Percentiles rank a stretch among this genome's conserved stretches.
These are phyloP conservation scores for Fusarium nurragi DNA, from an alignment of 2,329 filamentous ascomycete genomes.

Conservation along the genomic window DNA sequence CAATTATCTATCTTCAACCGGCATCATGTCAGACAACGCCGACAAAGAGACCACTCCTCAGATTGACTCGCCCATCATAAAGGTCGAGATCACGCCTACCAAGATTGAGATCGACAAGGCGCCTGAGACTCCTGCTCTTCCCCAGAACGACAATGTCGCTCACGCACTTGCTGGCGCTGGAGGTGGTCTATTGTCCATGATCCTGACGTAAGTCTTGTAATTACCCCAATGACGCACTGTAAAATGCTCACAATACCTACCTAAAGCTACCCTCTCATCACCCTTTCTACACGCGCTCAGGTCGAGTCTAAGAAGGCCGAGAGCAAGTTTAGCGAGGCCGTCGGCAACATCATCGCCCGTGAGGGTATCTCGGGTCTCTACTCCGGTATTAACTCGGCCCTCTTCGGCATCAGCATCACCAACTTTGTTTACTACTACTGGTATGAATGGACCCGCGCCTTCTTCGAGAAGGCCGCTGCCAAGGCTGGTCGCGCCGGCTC, in stretches of 20 bases:
- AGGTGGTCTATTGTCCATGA: slow-evolving; percentile 94
- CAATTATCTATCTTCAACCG: neutral
- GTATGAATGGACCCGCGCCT: slow-evolving; percentile 96
- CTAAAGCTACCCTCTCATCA: slow-evolving; percentile 90
- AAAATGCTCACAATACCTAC: slow-evolving; percentile 21
- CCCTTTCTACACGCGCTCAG: slow-evolving; percentile 95
- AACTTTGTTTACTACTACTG: slow-evolving; percentile 99
- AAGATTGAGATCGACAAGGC: slow-evolving; percentile 53
- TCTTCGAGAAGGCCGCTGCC: slow-evolving; percentile 82
- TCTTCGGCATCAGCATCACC: slow-evolving; percentile 97
- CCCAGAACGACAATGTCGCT: slow-evolving; percentile 95
- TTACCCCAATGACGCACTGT: slow-evolving; percentile 6
- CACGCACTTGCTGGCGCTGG: slow-evolving; percentile 93
- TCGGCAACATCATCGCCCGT: slow-evolving; percentile 86
- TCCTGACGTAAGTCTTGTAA: slow-evolving; percentile 75
- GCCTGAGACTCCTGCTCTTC: slow-evolving; percentile 60
- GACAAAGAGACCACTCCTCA: slow-evolving; percentile 36
- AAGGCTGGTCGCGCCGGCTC: slow-evolving; percentile 77
- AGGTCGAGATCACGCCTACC: slow-evolving; percentile 33
- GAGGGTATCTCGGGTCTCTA: slow-evolving; percentile 92
- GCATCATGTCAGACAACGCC: slow-evolving; percentile 37
- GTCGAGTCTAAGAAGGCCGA: slow-evolving; percentile 96
- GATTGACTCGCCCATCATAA: slow-evolving; percentile 30
- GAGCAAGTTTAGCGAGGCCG: slow-evolving; percentile 82
- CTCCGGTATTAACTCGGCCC: slow-evolving; percentile 88